Evolutionary conservation across 164 flowering plant genomes (phyloP), one percentile per base, ranked within the genome.

Genomic region (Magnolia kwangsiensis): DNA sequence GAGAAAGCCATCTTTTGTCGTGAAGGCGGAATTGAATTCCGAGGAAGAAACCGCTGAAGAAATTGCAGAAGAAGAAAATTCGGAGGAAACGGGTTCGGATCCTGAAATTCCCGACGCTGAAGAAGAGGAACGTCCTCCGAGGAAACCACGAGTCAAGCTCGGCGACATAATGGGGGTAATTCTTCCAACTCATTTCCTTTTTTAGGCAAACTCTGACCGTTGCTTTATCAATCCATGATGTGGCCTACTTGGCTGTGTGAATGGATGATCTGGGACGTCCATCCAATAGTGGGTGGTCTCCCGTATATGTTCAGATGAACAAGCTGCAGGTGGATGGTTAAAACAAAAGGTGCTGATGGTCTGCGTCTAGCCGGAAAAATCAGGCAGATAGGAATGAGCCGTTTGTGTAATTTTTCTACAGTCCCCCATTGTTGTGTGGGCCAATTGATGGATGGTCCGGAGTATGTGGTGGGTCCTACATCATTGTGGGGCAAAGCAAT

Each of bases 111-210:
- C 51, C 8, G 82, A 21, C 8, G 69, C 74, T 2, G 85, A 73
- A 64, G 83, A 76, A 72, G 85, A 79, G 75, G 78, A 85, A 69
- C 58, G 61, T 37, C 73, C 74, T 21, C 90, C 87, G 11, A 71
- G 87, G 51, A 88, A 84, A 78, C 90, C 94, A 19, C 78, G 87
- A 55, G 67, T 88, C 67, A 91, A 90, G 85, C 90, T 94, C 20
- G 98, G 98, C 31, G 98, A 94, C 1, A 76, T 94, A 64, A 94
- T 94, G 93, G 95, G 98, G 97, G 98, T 92, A 90, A 27, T 55
- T 27, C 10, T 27, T 51, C 10, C 61, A 50, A 9, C 74, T 37
- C 27, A 16, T 37, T 37, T 14, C 51, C 20, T 68, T 68, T 13
- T 14, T 66, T 24, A 21, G 24, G 69, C n/a, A 7, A 24, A 66